Evolutionary conservation across 2,329 filamentous ascomycete species (phyloP), one percentile per base, ranked within the genome.

Genomic region (Fusarium acutatum): DNA sequence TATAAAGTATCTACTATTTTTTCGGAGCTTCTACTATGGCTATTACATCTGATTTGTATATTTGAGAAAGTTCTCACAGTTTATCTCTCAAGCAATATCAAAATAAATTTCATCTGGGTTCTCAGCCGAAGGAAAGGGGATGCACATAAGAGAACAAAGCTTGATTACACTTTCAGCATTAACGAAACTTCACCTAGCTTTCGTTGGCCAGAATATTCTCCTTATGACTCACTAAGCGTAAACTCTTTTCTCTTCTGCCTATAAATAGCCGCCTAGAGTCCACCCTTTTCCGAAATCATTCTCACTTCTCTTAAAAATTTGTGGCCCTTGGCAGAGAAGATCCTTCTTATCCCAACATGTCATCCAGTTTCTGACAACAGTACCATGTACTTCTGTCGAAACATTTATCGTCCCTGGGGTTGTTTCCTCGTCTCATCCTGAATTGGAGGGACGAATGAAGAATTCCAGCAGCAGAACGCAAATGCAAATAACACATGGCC

Each of bases 251-350:
- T 34, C 8, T 35, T 4, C 9, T 52, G 17, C 18, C 6, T 52
- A 35, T 52, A 52, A 34, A 34, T 52, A 52, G 3, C n/a, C 17
- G 1, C 0, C 41, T 5, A 7, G n/a, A 43, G 22, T n/a, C 22
- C n/a, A 12, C 24, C 28, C 6, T 18, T 13, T 12, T 5, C 10
- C 20, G 20, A 44, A 26, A 30, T 17, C 7, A 49, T 49, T n/a
- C 14, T 30, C 4, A 3, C 10, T 49, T 2, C 7, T 30, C 14
- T 47, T 30, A 2, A n/a, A 6, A n/a, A 3, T 1, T 17, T n/a
- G 2, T 30, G 14, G 22, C 14, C 28, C 14, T 18, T 12, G 20
- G 15, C 10, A 9, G 10, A 30, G 5, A 18, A 30, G 20, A 30
- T n/a, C 11, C 7, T 7, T 14, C 10, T 17, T 6, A 6, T 13